These are phyloP conservation scores for Leccinum truebloodii DNA, from an alignment of 768 basidiomycete species.

Conservation along the genomic window DNA sequence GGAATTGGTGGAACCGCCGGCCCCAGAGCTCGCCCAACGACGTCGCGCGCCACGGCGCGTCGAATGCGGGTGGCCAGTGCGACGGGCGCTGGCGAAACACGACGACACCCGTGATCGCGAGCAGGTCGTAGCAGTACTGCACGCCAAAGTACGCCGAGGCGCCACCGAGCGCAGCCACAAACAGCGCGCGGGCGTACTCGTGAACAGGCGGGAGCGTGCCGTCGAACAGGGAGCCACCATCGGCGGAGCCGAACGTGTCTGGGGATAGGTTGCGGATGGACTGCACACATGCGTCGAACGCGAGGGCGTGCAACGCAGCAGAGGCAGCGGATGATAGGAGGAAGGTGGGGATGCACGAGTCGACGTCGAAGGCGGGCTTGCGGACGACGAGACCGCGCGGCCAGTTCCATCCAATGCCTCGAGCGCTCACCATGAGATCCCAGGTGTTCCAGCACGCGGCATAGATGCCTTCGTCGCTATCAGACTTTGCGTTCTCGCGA, in stretches of 20 bases:
- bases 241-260: slow-evolving; percentile 36
- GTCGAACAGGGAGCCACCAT: slow-evolving; percentile 39
- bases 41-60: slow-evolving; percentile 54
- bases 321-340: slow-evolving; percentile 2
- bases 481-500: not conserved
- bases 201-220: slow-evolving; percentile 33
- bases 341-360: slow-evolving; percentile 15
- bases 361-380: slow-evolving; percentile 5
- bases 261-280: slow-evolving; percentile 36
- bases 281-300: slow-evolving; percentile 20
- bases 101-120: slow-evolving; percentile 45
- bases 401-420: slow-evolving; percentile 34
- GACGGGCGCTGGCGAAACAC: slow-evolving; percentile 48
- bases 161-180: slow-evolving; percentile 44
- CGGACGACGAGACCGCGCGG: slow-evolving; percentile 20
- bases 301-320: slow-evolving; percentile 10
- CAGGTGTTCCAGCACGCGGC: slow-evolving; percentile 28
- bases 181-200: slow-evolving; percentile 40
- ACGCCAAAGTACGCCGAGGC: slow-evolving; percentile 48
- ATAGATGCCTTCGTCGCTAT: slow-evolving; percentile 5
- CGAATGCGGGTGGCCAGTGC: slow-evolving; percentile 66
- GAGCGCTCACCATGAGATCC: slow-evolving; percentile 26
- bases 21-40: slow-evolving; percentile 67
- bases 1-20: slow-evolving; percentile 64
- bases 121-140: slow-evolving; percentile 41